Conservation (phyloP, 2,329 filamentous ascomycete species). For the Ophiocordyceps sinensis region DNA sequence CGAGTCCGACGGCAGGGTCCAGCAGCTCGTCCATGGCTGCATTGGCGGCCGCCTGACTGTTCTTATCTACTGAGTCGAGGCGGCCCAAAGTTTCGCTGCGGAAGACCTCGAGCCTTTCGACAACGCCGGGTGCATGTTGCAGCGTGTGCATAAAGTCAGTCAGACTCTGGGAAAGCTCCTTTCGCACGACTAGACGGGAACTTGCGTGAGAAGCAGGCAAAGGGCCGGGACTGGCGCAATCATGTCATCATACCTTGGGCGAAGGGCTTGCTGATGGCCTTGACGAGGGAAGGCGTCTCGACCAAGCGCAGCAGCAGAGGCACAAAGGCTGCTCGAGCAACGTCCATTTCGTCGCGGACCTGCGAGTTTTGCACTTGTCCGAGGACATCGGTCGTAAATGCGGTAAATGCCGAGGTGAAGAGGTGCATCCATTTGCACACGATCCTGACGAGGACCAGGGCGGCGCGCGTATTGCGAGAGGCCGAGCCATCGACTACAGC, state of each 20-base stretch:
- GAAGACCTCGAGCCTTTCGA: slow-evolving; percentile 40
- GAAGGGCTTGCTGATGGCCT: slow-evolving; percentile 34
- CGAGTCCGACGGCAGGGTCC: slow-evolving; percentile 40
- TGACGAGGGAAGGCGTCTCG: slow-evolving; percentile 42
- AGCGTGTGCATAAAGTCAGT: slow-evolving; percentile 41
- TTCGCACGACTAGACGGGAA: slow-evolving; percentile 25
- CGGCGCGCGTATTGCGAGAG: slow-evolving; percentile 31
- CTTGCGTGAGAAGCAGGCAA: neutral
- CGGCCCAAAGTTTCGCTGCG: slow-evolving; percentile 39
- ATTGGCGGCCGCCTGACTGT: slow-evolving; percentile 30
- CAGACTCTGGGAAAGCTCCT: slow-evolving; percentile 34
- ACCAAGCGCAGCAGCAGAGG: slow-evolving; percentile 47
- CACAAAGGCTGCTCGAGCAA: slow-evolving; percentile 47
- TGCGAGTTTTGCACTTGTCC: slow-evolving; percentile 28
- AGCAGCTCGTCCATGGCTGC: slow-evolving; percentile 41
- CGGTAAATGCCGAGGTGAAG: slow-evolving; percentile 35
- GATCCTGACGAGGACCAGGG: slow-evolving; percentile 31
- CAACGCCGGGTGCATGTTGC: slow-evolving; percentile 39
- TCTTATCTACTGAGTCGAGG: slow-evolving; percentile 39
- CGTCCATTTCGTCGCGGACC: slow-evolving; percentile 41
- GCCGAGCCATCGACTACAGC: slow-evolving; percentile 49
- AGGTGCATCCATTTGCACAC: slow-evolving; percentile 45
- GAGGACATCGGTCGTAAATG: slow-evolving; percentile 33
- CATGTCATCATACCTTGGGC: slow-evolving; percentile 31
- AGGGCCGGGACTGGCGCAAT: neutral